phyloP scores from a whole-genome alignment of 306 rosid species.

The Betula pendula region DNA sequence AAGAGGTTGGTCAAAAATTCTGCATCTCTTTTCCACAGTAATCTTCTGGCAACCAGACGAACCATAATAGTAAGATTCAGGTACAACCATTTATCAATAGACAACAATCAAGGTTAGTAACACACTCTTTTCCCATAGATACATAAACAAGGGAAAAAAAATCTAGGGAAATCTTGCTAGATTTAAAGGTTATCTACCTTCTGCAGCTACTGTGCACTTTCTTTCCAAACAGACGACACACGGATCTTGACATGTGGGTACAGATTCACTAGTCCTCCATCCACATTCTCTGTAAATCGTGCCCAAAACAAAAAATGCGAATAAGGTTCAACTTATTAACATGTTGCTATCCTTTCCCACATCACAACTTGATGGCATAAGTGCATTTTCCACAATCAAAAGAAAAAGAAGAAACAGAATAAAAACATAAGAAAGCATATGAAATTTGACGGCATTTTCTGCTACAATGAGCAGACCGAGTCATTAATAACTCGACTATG shows the following conservation, averaged over 20 bases:
- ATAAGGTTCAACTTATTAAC: not conserved
- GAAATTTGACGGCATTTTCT: not conserved
- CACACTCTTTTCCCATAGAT: not conserved
- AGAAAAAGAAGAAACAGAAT: not conserved
- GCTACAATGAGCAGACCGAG: not conserved
- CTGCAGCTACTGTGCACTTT: constrained; percentile 80
- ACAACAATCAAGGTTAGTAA: not conserved
- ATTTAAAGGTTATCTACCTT: constrained; percentile 57
- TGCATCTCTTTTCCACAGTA: constrained; percentile 8
- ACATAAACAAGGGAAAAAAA: not conserved
- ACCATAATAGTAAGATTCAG: not conserved
- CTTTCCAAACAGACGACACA: constrained; percentile 97
- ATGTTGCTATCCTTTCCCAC: constrained; percentile 17
- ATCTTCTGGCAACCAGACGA: constrained; percentile 8
- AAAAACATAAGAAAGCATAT: not conserved
- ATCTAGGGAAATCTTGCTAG: not conserved
- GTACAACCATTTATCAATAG: not conserved
- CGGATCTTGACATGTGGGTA: constrained; percentile 72
- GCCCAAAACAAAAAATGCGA: constrained; percentile 19
- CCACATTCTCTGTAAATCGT: constrained; percentile 75
- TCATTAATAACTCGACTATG: not conserved
- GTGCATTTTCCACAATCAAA: not conserved
- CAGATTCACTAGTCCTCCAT: constrained; percentile 67
- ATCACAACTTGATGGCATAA: not conserved
- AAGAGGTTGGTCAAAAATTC: constrained; percentile 13